Base-by-base conservation (phyloP, 768 basidiomycete species). In the Tephrocybe rancida region DNA sequence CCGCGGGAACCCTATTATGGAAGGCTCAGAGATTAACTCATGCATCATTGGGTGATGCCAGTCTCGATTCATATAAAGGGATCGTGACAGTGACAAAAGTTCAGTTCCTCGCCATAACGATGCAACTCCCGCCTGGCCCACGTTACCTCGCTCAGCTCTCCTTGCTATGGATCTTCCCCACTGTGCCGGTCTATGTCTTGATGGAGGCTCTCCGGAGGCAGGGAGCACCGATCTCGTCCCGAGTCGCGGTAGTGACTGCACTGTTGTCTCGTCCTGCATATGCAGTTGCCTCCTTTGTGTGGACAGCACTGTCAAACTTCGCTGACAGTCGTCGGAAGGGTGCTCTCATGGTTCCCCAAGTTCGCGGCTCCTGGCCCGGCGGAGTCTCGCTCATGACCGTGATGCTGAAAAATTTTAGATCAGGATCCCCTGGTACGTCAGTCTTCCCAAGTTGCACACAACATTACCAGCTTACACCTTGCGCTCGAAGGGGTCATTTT, bases 361-460 rank as follows among this genome's bases (percentile, higher is more conserved):
- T 74, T 18, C 51, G 61, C 2, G 71, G 67, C 50, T 66, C 56
- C 35, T 71, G 67, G 70, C 71, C 72, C 3, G 72, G 70, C 24
- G 70, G 72, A 29, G 30, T 80, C 5, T 72, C 74, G 35, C 39
- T 70, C 16, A 51, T 77, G 1, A 24, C 59, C 14, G 48, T 49
- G 3, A 57, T 55, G 16, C 0, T 73, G n/a, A 52, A 52, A 13
- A 65, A 61, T 35, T 59, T 66, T 34, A 62, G 62, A 42, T 65
- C 64, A 34, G 66, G 64, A 5, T 61, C 58, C 55, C 64, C 64
- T 19, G 64, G 66, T 67, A 7, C 24, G 64, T 55, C 5, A 13
- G 10, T 16, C n/a, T 13, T 45, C 25, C 35, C 4, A 5, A 34
- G 22, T n/a, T 16, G 25, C 3, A 29, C 2, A 43, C 34, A 32